Evolutionary conservation across 805 yeast genomes (phyloP).

Genomic region (Wickerhamomyces sydowiorum): DNA sequence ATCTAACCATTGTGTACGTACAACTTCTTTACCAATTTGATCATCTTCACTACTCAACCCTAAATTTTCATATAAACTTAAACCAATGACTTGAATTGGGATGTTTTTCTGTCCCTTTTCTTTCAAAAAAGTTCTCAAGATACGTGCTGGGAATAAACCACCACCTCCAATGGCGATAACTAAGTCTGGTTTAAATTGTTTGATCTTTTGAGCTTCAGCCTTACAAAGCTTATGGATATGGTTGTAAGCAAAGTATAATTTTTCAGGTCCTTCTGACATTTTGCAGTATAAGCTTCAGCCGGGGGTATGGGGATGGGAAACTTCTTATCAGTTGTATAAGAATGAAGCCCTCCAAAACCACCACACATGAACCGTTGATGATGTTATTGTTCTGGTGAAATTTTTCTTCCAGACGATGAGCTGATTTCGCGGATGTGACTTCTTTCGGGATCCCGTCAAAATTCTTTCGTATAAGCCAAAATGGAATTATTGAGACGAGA

Average conservation of each 20-base stretch:
- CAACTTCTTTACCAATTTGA: constrained; percentile 69
- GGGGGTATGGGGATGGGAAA: too few species aligned
- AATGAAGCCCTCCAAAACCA: too few species aligned
- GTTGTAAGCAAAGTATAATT: constrained; percentile 68
- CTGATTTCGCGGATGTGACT: too few species aligned
- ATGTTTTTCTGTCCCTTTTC: constrained; percentile 56
- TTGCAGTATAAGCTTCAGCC: too few species aligned
- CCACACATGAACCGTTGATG: too few species aligned
- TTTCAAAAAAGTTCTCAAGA: constrained; percentile 57
- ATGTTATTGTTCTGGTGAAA: too few species aligned
- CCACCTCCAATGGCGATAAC: constrained; percentile 72
- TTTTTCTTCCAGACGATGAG: too few species aligned
- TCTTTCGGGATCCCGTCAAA: too few species aligned
- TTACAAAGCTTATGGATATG: constrained; percentile 80
- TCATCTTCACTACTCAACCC: constrained; percentile 36
- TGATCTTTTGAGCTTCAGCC: constrained; percentile 49
- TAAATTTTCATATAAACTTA: constrained; percentile 57
- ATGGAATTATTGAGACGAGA: too few species aligned
- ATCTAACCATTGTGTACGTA: constrained; percentile 88
- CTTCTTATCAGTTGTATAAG: too few species aligned
- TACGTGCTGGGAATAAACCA: constrained; percentile 60
- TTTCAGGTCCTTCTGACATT: constrained; percentile 27
- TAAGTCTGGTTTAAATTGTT: constrained; percentile 41
- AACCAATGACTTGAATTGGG: constrained; percentile 66
- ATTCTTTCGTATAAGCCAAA: too few species aligned